Evolutionary conservation across 768 basidiomycete species (phyloP), one percentile per base, ranked within the genome.

Genomic region (Leccinellum luteum): DNA sequence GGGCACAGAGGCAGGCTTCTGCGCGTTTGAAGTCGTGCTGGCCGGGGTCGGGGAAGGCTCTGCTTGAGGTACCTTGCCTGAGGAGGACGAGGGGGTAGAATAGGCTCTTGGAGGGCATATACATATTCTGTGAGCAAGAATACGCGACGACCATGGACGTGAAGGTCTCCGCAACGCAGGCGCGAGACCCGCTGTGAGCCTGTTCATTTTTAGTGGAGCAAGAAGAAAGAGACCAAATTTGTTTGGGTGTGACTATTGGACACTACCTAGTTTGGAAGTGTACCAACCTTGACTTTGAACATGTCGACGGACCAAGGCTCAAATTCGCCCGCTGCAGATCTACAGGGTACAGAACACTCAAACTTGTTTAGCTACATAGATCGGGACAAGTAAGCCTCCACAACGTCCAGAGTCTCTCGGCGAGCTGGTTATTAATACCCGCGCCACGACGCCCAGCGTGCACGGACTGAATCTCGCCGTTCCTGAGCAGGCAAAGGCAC

Each of bases 381-480:
- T 64, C 82, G 76, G 70, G 81, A 86, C 75, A 85, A 82, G 87
- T 87, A 68, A 81, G 67, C 54, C 19, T 19, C 32, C 44, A 6
- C 28, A 57, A 15, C 6, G 28, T 53, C 50, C 28, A 21, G 23
- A 51, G 19, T 38, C 34, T 17, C 35, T 27, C 30, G 41, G 19
- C 32, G 59, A 44, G 7, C 17, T 43, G 32, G 50, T 50, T 32
- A 54, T 51, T 54, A 34, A 48, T 50, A 31, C 51, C 44, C 28
- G 6, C 57, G 41, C 25, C 19, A 47, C 54, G 35, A 45, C 17
- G 45, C 56, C 15, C 53, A 92, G 89, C 67, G 88, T 93, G 51
- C 79, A 93, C 67, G 92, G 92, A 41, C 74, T 93, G 65, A 92
- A 92, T 67, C 74, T 93, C 54, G 80, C 81, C 6, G 79, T 90